Percentiles rank a stretch among this genome's conserved stretches.
Evolutionary conservation across 345 rosid genomes (phyloP).

Genomic region (Citrus medica): DNA sequence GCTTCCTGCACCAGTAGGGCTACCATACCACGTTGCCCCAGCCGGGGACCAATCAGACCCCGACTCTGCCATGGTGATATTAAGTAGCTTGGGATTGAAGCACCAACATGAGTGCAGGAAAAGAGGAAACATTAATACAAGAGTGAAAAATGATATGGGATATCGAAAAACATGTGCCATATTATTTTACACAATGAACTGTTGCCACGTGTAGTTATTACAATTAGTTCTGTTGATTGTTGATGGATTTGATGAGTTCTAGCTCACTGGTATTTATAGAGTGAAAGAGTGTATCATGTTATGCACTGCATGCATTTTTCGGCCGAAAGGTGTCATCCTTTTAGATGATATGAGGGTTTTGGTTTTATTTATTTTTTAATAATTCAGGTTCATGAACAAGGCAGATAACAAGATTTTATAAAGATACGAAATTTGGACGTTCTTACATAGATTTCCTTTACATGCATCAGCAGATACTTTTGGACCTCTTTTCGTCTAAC

Average conservation of each 20-base stretch:
- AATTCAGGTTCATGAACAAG: background rate
- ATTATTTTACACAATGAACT: background rate
- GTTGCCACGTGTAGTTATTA: background rate
- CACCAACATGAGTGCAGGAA: conserved; percentile 21
- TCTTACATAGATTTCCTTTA: background rate
- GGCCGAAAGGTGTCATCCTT: background rate
- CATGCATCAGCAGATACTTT: background rate
- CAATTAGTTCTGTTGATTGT: background rate
- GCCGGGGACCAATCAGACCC: conserved; percentile 37
- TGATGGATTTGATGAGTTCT: background rate
- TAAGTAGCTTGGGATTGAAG: conserved; percentile 36
- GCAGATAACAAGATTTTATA: background rate
- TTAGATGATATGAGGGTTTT: background rate
- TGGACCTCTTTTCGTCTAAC: conserved; percentile 5
- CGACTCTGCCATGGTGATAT: conserved; percentile 9
- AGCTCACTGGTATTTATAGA: background rate
- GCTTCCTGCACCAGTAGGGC: conserved; percentile 45
- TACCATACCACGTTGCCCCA: conserved; percentile 65
- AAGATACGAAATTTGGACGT: background rate
- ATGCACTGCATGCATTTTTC: background rate
- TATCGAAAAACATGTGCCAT: background rate
- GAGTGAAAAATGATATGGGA: background rate
- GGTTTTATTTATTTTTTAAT: background rate
- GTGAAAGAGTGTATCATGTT: background rate
- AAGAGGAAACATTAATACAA: background rate